These are phyloP conservation scores for Candida takata DNA, from an alignment of 805 yeast genomes.

Conservation along the genomic window DNA sequence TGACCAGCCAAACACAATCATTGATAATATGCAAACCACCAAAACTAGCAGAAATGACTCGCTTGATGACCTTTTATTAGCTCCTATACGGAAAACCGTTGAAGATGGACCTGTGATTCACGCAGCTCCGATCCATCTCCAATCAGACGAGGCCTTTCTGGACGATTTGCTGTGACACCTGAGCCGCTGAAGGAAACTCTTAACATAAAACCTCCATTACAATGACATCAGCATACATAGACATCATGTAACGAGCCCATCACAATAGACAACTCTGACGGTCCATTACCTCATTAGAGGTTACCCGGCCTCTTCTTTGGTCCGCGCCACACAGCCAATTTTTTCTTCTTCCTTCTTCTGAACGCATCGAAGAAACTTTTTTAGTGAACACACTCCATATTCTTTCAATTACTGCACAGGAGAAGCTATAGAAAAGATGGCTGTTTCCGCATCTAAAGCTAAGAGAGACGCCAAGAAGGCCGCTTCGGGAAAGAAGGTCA, in stretches of 20 bases:
- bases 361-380: background rate
- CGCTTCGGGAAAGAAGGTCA: constrained; percentile 68
- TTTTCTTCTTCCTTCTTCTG: constrained; percentile 2
- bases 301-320: constrained; percentile 7
- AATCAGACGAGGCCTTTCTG: constrained; percentile 18
- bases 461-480: constrained; percentile 97
- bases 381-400: too few relatives aligned
- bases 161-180: constrained; percentile 19
- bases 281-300: background rate
- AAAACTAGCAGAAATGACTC: constrained; percentile 1
- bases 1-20: too few relatives aligned
- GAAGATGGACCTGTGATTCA: background rate
- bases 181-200: too few relatives aligned
- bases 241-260: too few relatives aligned
- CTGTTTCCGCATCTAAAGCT: constrained; percentile 82
- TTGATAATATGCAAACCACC: too few relatives aligned
- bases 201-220: too few relatives aligned
- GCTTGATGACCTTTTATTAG: background rate
- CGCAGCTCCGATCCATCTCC: constrained; percentile 12
- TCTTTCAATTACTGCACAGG: too few relatives aligned
- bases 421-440: constrained; percentile 15
- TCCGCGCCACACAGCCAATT: constrained; percentile 10
- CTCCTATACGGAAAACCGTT: background rate
- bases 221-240: too few relatives aligned
- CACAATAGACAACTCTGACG: background rate